Evolutionary conservation across 75 land plant genomes (phyloP).

Genomic region (Cupressus sempervirens): DNA sequence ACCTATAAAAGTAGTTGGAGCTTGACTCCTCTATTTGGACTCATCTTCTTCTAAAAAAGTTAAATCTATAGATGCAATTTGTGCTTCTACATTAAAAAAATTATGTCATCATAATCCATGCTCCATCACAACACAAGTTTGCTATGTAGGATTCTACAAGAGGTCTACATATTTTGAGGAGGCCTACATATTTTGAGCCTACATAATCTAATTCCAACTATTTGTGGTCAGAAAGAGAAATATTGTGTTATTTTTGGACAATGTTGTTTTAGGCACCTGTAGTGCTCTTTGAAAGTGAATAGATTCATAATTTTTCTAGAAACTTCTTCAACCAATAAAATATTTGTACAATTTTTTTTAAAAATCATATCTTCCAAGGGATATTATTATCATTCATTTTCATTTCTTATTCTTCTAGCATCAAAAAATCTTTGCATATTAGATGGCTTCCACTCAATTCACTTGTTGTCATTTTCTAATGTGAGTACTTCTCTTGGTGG

Average conservation of each 20-base stretch:
- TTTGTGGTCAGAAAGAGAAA: conserved; percentile 8
- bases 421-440: conserved; percentile 53
- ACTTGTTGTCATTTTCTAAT: conserved; percentile 37
- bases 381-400: conserved; percentile 9
- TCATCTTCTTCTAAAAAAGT: too few species aligned
- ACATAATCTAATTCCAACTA: conserved; percentile 9
- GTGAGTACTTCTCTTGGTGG: conserved; percentile 11
- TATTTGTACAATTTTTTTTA: background rate
- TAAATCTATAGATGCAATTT: too few species aligned
- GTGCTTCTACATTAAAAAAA: too few species aligned
- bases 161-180: too few species aligned
- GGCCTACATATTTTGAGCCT: conserved; percentile 45
- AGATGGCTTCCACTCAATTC: conserved; percentile 64
- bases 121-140: conserved; percentile 40
- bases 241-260: background rate
- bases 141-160: conserved; percentile 61
- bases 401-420: conserved; percentile 28
- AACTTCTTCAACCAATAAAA: conserved; percentile 25
- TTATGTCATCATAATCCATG: conserved; percentile 58
- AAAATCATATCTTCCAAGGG: background rate
- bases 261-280: conserved; percentile 25
- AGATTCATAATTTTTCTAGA: conserved; percentile 49
- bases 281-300: conserved; percentile 38
- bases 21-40: too few species aligned
- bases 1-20: too few species aligned